Conservation (phyloP, 352 stramenopile species). For the Pythium scleroteichum region DNA sequence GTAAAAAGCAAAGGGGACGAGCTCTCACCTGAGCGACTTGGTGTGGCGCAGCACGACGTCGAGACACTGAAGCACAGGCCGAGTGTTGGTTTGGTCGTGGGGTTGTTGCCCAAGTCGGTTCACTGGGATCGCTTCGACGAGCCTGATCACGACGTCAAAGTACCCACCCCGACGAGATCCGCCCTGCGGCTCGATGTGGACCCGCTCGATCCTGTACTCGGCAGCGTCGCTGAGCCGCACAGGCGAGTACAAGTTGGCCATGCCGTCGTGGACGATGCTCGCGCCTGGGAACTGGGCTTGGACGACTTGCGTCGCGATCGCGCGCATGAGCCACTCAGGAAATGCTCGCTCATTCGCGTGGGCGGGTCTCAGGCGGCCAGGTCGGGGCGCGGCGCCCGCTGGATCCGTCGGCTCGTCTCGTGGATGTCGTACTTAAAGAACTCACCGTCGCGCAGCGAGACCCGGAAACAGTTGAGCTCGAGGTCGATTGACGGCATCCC, state of each 20-base stretch:
- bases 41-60: background rate
- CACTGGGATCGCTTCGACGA: background rate
- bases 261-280: background rate
- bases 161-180: background rate
- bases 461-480: constrained; percentile 2
- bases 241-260: background rate
- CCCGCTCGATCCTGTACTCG: background rate
- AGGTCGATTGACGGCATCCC: too few species aligned
- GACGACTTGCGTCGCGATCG: background rate
- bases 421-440: constrained; percentile 2
- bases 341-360: background rate
- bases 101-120: background rate
- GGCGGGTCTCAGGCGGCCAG: too few species aligned
- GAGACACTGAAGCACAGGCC: background rate
- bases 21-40: background rate
- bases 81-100: background rate
- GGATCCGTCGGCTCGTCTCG: background rate
- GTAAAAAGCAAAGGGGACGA: background rate
- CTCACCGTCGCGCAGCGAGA: background rate
- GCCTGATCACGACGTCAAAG: background rate
- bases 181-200: background rate
- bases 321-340: constrained; percentile 1
- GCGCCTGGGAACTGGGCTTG: background rate
- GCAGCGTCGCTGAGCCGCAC: background rate
- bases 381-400: too few species aligned